Evolutionary conservation across 805 yeast species (phyloP).

Genomic region (Hanseniaspora meyeri): DNA sequence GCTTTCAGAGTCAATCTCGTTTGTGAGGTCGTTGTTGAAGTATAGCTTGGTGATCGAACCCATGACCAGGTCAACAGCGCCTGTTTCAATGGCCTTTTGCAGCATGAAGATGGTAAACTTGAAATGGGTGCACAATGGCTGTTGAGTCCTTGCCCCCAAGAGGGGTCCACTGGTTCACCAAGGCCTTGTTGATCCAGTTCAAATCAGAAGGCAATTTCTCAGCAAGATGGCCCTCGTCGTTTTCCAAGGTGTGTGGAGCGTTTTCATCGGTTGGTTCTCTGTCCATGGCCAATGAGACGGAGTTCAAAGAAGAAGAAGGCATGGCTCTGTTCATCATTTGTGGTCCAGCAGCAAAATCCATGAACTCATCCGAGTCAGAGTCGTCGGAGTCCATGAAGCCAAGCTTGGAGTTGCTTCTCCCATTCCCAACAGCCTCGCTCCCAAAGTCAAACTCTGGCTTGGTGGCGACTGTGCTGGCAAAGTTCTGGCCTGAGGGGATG

Average conservation of each 20-base stretch:
- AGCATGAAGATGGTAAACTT: slow-evolving; percentile 78
- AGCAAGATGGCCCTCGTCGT: slow-evolving; percentile 8
- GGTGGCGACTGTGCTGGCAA: neutral
- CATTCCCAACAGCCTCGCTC: neutral
- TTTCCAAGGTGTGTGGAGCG: slow-evolving; percentile 5
- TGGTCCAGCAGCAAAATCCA: slow-evolving; percentile 5
- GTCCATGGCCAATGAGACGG: too few relatives aligned
- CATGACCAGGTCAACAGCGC: slow-evolving; percentile 68
- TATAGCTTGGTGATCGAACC: slow-evolving; percentile 72
- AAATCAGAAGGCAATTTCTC: slow-evolving; percentile 45
- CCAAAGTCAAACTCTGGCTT: slow-evolving; percentile 5
- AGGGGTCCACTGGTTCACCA: slow-evolving; percentile 61
- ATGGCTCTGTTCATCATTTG: slow-evolving; percentile 11
- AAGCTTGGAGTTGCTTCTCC: slow-evolving; percentile 10
- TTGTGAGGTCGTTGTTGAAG: slow-evolving; percentile 39
- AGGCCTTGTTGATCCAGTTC: slow-evolving; percentile 59
- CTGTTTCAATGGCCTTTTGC: slow-evolving; percentile 67
- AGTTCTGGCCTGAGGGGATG: neutral
- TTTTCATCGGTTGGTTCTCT: neutral
- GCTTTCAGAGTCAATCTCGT: slow-evolving; percentile 30
- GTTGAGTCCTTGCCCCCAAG: slow-evolving; percentile 79
- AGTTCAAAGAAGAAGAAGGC: neutral
- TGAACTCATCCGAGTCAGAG: slow-evolving; percentile 4
- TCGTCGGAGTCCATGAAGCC: slow-evolving; percentile 12
- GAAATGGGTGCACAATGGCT: slow-evolving; percentile 94